Evolutionary conservation across 257 asterid genomes (phyloP).

Genomic region (Cordia subcordata): DNA sequence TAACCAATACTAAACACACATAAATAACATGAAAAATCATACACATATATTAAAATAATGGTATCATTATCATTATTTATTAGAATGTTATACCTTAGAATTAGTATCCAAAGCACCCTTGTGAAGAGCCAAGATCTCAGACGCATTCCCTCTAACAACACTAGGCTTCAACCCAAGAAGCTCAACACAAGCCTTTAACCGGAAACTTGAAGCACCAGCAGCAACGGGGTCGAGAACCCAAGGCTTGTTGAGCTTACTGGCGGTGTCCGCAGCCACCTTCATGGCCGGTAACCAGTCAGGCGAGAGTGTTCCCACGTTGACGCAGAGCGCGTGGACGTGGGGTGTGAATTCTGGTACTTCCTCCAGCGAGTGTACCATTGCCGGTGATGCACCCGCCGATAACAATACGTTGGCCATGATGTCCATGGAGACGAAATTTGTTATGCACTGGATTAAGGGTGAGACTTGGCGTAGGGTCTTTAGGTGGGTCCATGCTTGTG

Average conservation of each 20-base stretch:
- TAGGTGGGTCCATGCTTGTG: conserved; percentile 52
- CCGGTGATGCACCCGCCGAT: conserved; percentile 92
- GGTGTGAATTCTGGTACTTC: conserved; percentile 92
- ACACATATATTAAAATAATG: not conserved
- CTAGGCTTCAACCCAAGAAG: conserved; percentile 53
- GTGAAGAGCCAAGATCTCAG: conserved; percentile 83
- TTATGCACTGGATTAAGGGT: conserved; percentile 86
- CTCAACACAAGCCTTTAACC: conserved; percentile 73
- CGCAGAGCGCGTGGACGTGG: conserved; percentile 54
- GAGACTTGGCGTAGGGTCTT: conserved; percentile 37
- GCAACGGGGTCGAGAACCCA: conserved; percentile 99
- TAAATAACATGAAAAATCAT: not conserved
- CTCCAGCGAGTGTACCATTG: conserved; percentile 70
- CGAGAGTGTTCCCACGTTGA: conserved; percentile 79
- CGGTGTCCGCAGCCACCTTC: conserved; percentile 66
- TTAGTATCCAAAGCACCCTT: conserved; percentile 44
- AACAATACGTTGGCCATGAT: conserved; percentile 78
- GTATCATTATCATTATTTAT: too few relatives aligned
- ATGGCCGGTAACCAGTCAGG: conserved; percentile 80
- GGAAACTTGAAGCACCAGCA: conserved; percentile 69
- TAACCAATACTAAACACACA: not conserved
- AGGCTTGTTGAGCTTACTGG: conserved; percentile 47
- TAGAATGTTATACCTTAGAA: conserved; percentile 42
- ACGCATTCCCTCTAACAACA: conserved; percentile 90
- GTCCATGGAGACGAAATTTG: conserved; percentile 89